Base-by-base conservation (phyloP, 176 grass and related monocot species). In the Pharus latifolius region DNA sequence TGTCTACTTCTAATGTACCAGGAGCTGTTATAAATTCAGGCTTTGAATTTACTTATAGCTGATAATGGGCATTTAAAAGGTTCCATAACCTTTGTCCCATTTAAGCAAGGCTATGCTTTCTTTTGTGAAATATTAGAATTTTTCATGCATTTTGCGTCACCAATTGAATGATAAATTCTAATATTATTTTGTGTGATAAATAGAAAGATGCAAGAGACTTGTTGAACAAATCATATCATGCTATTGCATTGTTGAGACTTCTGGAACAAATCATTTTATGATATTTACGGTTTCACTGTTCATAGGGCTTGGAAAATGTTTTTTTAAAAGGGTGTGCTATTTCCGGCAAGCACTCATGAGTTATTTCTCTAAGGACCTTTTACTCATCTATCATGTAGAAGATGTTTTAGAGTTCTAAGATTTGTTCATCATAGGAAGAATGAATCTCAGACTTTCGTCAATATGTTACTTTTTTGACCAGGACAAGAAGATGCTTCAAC, bases 401-500 rank as follows among this genome's bases (percentile, higher is more conserved):
- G 13, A 50, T 76, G 17, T 17, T 75, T 63, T 62, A 27, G 10
- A 25, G 25, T 60, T 33, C 48, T 26, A 13, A 26, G 57, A 19
- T 56, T 62, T 30, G 3, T 60, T 56, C 62, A 15, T 64, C 22
- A 45, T 44, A 24, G 22, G 51, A 53, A 34, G 9, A 17, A 14
- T 44, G 38, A 32, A 55, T 18, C 27, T 84, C 38, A 24, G 31
- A 74, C 28, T 53, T 55, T 76, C 28, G 68, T 59, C 76, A 44
- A 34, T 66, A 10, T 67, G 45, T 76, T 75, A 11, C 19, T 9
- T 72, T 46, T 44, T 79, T 79, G 3, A 66, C 14, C 64, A 99
- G 95, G 95, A 99, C 77, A 99, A 94, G 77, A 80, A 78, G 28
- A 70, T 99, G 82, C 83, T 99, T 60, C 83, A 93, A 83, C 72